Evolutionary conservation across 306 rosid genomes (phyloP), one percentile per base, ranked within the genome.

Genomic region (Vicia faba): DNA sequence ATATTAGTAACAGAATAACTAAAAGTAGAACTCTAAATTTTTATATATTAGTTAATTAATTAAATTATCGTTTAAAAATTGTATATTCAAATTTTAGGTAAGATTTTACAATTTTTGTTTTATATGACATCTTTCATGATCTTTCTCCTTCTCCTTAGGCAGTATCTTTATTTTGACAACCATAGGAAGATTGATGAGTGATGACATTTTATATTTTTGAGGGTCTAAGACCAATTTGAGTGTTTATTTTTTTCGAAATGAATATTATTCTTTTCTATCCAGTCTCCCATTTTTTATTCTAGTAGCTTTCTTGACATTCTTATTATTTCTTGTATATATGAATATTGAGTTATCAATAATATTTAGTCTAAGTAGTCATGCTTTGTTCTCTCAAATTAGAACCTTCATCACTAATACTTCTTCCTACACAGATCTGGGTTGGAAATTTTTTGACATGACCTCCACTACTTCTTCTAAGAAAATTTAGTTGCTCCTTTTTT

Each of bases 401-500:
- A 38, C 45, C 49, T 1, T 35, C 29, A 72, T 49, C 43, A 62
- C 7, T 8, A 41, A 40, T 50, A 38, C 16, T 49, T n/a, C 49
- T 61, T 39, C 45, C 56, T 35, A 28, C 55, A 44, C 57, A 26
- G 38, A 54, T 33, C 2, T 16, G 13, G 12, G 36, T 46, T 6
- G 55, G 18, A 40, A 14, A 50, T 39, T 5, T 28, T 72, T 13
- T 28, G 40, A 57, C 3, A 7, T 57, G 29, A 40, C 46, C 11
- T 7, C 39, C 15, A 19, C 8, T 15, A 31, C 40, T 11, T 56
- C 14, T 41, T 41, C 20, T 56, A 4, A 45, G 73, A 46, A 61
- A 66, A 57, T 45, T 67, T 58, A 66, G n/a, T 56, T 56, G 51
- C 4, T 36, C 63, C 43, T 23, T 70, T 59, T 45, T 28, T 33